These are phyloP conservation scores for Nemania sp. DNA, from an alignment of 2,329 filamentous ascomycete species.

Conservation along the genomic window DNA sequence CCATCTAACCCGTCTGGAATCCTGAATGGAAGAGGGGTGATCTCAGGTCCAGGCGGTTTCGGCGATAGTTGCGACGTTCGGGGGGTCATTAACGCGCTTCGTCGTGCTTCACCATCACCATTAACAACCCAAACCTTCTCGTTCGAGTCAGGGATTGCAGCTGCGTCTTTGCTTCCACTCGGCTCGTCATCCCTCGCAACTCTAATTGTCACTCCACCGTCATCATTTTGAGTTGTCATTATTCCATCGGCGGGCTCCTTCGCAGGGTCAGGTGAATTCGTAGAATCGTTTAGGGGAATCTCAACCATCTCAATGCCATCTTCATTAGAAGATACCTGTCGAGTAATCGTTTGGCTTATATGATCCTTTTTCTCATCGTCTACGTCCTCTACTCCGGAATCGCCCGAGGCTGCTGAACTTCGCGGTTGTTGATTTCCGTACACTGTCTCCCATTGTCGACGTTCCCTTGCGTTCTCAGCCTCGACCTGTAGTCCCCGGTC, in stretches of 20 bases:
- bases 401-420: constrained; percentile 55
- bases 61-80: constrained; percentile 50
- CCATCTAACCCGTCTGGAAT: constrained; percentile 58
- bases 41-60: constrained; percentile 60
- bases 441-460: constrained; percentile 78
- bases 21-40: constrained; percentile 75
- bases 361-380: constrained; percentile 57
- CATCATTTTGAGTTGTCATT: constrained; percentile 57
- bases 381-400: constrained; percentile 65
- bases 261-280: constrained; percentile 28
- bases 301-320: constrained; percentile 68
- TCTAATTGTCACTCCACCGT: constrained; percentile 64
- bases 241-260: constrained; percentile 50
- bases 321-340: constrained; percentile 53
- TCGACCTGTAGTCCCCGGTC: constrained; percentile 76
- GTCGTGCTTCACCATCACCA: constrained; percentile 49
- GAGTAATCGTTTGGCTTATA: constrained; percentile 52
- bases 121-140: constrained; percentile 53
- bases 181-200: constrained; percentile 63
- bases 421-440: constrained; percentile 70
- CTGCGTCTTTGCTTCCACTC: constrained; percentile 43
- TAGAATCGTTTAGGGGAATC: constrained; percentile 54
- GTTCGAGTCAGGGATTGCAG: constrained; percentile 44
- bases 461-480: constrained; percentile 70
- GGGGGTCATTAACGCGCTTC: constrained; percentile 46